Percentiles rank a stretch among this genome's conserved stretches.
These are phyloP conservation scores for Tolypocladium guangdongense DNA, from an alignment of 2,329 filamentous ascomycete genomes.

Conservation along the genomic window DNA sequence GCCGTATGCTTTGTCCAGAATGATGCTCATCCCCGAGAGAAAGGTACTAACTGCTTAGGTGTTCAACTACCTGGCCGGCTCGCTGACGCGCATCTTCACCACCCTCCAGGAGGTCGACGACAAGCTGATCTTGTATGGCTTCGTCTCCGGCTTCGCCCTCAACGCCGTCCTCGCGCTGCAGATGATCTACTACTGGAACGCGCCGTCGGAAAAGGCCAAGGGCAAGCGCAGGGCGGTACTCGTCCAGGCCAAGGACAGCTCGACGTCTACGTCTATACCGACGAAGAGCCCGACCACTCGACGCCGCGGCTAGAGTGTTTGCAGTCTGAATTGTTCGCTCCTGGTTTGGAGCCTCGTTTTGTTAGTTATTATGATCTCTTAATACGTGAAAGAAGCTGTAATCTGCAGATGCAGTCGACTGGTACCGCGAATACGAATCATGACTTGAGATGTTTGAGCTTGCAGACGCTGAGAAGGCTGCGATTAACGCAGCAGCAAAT, in stretches of 20 bases:
- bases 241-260: slow-evolving; percentile 13
- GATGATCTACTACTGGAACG: slow-evolving; percentile 96
- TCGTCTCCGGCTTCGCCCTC: slow-evolving; percentile 81
- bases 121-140: slow-evolving; percentile 90
- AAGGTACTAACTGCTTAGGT: slow-evolving; percentile 44
- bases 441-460: not conserved
- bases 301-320: slow-evolving; percentile 25
- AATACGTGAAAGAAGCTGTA: not conserved
- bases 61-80: slow-evolving; percentile 94
- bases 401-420: not conserved
- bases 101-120: slow-evolving; percentile 96
- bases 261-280: slow-evolving; percentile 23
- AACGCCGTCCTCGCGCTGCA: slow-evolving; percentile 80
- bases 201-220: slow-evolving; percentile 36
- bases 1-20: slow-evolving; percentile 50
- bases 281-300: slow-evolving; percentile 33
- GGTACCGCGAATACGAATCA: too few relatives aligned
- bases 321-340: slow-evolving; percentile 1
- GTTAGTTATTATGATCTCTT: not conserved
- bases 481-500: not conserved
- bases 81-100: slow-evolving; percentile 90
- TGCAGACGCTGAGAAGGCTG: not conserved
- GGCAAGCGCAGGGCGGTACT: slow-evolving; percentile 27
- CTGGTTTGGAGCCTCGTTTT: slow-evolving; percentile 2
- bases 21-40: not conserved